Base-by-base conservation (phyloP, 1,139 yeast species). In the Kluyveromyces marxianus region DNA sequence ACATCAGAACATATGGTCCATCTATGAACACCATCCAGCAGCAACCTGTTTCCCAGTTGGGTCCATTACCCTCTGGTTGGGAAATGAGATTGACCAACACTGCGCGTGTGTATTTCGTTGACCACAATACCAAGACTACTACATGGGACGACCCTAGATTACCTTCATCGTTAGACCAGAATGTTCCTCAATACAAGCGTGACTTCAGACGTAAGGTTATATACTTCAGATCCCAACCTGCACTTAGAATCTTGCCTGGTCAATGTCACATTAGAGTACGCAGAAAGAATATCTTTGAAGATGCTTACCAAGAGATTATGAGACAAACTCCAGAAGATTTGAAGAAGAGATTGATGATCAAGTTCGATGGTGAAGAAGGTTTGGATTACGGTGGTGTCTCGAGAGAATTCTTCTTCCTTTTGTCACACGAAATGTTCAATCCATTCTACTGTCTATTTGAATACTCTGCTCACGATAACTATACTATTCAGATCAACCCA, bases 121-220 rank as follows among this genome's bases (percentile, higher is more conserved):
- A 92, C 68, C 99, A 92, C 71, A 92, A 92, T 69, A 92, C 99
- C 40, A 92, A 92, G 70, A 92, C 98, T 0, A 92, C 99, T 2
- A 92, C 99, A 1, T 92, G 99, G 99, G 99, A 92, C 69, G 99
- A 92, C 66, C 99, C 99, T 54, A 82, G 99, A 65, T 76, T 92
- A 63, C 99, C 99, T 42, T 89, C 97, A 2, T 86, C 96, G 7
- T 73, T 92, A 57, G 99, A 92, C 66, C 98, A 92, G 70, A 92
- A 90, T 59, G 99, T 92, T 57, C 99, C 99, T 26, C 98, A 94
- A 69, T 92, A 92, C 70, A 94, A 92, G 76, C 92, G 99, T 71
- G 99, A 92, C 69, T 92, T 94, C 70, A 79, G 98, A 71, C 81
- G 99, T 69, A 92, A 92, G 71, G 88, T 92, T 49, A 92, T 92